Evolutionary conservation across 257 asterid genomes (phyloP).

Genomic region (Capsicum baccatum): DNA sequence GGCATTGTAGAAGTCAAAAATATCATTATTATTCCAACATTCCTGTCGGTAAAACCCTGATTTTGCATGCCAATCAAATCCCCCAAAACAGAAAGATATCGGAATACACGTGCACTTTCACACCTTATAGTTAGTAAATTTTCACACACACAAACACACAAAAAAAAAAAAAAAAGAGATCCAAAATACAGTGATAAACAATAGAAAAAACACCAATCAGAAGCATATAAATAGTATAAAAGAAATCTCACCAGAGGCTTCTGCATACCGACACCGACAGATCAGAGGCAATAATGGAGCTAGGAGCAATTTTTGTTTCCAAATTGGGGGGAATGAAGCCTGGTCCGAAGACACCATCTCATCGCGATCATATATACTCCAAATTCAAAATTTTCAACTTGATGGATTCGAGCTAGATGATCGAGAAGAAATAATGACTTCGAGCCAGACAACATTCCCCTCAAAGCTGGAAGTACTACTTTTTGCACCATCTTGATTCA

Average conservation of each 20-base stretch:
- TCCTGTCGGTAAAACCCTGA: slow-evolving; percentile 9
- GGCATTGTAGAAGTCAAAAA: background rate
- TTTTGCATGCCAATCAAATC: background rate
- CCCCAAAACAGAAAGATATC: background rate
- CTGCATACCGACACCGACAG: background rate
- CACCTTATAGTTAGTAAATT: background rate
- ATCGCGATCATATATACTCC: background rate
- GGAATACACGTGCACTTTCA: background rate
- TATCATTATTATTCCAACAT: slow-evolving; percentile 15
- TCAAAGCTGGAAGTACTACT: slow-evolving; percentile 37
- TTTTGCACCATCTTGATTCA: slow-evolving; percentile 13
- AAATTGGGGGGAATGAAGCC: slow-evolving; percentile 73
- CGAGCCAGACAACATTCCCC: slow-evolving; percentile 68
- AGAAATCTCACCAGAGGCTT: background rate
- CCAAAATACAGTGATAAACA: background rate
- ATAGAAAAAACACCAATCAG: too few relatives aligned
- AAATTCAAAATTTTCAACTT: background rate
- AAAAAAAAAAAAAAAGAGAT: too few relatives aligned
- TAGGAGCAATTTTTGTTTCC: background rate
- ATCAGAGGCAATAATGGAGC: background rate
- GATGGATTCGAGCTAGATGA: background rate
- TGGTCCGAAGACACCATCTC: slow-evolving; percentile 56
- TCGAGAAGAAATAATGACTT: slow-evolving; percentile 31
- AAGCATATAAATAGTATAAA: background rate
- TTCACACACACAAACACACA: background rate